Base-by-base conservation (phyloP, 805 yeast species). In the Candida multigemmis region DNA sequence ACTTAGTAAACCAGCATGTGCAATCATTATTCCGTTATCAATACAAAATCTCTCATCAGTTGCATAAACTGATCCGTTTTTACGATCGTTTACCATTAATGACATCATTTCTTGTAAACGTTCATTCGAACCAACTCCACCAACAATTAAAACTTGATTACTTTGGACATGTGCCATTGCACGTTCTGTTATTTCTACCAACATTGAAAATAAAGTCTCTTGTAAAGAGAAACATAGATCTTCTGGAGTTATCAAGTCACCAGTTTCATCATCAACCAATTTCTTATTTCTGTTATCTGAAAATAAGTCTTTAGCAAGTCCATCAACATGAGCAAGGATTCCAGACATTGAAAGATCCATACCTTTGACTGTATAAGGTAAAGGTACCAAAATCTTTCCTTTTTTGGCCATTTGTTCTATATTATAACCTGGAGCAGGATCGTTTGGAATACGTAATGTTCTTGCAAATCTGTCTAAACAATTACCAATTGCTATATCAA, bases 301-400 rank as follows among this genome's bases (percentile, higher is more conserved):
- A 44, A 77, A 73, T 35, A 83, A 50, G 38, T 79, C 89, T 32
- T 74, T 68, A 0, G 96, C 96, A 12, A 87, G 52, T 16, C 68
- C 69, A 41, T 89, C 97, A 27, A 91, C 72, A 46, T 72, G 75
- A 10, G 87, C 96, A 32, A 91, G 56, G 22, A 91, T 84, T 7
- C 99, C 99, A 39, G 94, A 81, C 95, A 91, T 84, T 26, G 94
- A 82, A 31, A 91, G 46, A 52, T 91, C 99, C 99, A 91, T 91
- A 3, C 99, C 99, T 51, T 91, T 91, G 10, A 91, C 98, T 0
- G 98, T 89, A 48, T 91, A 91, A 0, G 99, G 98, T 21, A 91
- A 58, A 24, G 74, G 77, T 2, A 89, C 82, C 22, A 78, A 56
- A 35, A 65, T 65, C 35, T 51, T 59, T 6, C 77, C 78, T 45